Conservation (phyloP, 2,329 filamentous ascomycete genomes). For the Daldinia sp. region DNA sequence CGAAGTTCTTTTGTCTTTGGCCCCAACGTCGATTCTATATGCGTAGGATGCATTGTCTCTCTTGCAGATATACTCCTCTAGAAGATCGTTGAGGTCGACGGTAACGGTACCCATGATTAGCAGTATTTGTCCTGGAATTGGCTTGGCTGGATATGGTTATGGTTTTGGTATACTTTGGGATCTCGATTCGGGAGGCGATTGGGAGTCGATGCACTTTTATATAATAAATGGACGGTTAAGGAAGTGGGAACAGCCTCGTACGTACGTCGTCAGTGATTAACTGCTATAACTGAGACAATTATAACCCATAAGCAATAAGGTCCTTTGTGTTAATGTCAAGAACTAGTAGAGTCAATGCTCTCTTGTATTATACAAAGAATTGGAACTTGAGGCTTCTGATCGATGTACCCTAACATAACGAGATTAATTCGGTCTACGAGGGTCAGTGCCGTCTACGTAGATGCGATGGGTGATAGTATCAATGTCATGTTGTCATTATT, state of each 20-base stretch:
- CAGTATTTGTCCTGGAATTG: not conserved
- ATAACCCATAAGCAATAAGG: not conserved
- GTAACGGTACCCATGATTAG: not conserved
- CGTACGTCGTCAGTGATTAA: not conserved
- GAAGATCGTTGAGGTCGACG: not conserved
- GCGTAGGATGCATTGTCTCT: not conserved
- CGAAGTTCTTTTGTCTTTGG: not conserved
- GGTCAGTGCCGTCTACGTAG: no score
- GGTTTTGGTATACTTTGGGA: not conserved
- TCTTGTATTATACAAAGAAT: not conserved
- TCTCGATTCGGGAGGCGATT: not conserved
- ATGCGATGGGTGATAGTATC: no score
- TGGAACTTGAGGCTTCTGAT: no score
- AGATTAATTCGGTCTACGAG: no score
- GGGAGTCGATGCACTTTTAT: not conserved
- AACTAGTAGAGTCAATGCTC: not conserved
- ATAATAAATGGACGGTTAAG: not conserved
- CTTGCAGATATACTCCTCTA: not conserved
- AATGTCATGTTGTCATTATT: no score
- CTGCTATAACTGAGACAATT: not conserved
- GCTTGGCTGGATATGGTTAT: not conserved
- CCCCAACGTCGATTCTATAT: not conserved
- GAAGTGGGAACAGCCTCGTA: not conserved
- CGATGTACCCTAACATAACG: no score
- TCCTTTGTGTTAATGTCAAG: not conserved